Evolutionary conservation across 129 eudicot genomes (phyloP).

Genomic region (Artemisia argyi): DNA sequence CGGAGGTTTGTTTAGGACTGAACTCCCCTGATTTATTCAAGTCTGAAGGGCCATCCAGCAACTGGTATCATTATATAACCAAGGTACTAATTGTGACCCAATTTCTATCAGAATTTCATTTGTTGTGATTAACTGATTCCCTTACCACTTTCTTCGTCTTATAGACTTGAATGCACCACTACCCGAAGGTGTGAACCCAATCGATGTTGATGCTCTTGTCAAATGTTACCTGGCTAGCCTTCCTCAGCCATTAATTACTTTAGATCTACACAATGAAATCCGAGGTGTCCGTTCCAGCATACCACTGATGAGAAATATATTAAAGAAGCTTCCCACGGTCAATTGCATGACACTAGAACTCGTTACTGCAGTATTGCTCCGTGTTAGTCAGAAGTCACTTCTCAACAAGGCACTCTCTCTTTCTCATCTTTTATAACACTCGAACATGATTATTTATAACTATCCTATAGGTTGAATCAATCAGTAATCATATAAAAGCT

Average conservation of each 20-base stretch:
- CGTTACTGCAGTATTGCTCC: constrained; percentile 79
- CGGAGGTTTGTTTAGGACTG: constrained; percentile 47
- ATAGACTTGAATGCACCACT: constrained; percentile 74
- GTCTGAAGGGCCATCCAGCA: constrained; percentile 79
- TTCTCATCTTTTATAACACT: not conserved
- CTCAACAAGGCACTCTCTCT: constrained; percentile 72
- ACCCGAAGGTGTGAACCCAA: constrained; percentile 64
- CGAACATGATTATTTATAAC: no score
- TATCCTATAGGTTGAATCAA: no score
- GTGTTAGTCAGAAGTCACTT: constrained; percentile 88
- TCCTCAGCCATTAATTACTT: constrained; percentile 80
- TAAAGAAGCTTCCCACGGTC: constrained; percentile 85
- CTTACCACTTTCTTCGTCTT: constrained; percentile 1
- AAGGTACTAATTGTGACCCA: constrained; percentile 48
- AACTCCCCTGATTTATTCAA: constrained; percentile 76
- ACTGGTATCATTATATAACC: constrained; percentile 84
- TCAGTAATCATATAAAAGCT: no score
- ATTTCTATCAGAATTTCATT: not conserved
- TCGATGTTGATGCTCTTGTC: constrained; percentile 71
- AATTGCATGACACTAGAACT: constrained; percentile 90
- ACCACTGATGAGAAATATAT: constrained; percentile 59
- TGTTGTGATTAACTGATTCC: not conserved
- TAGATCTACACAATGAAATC: constrained; percentile 66
- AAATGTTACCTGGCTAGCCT: constrained; percentile 96
- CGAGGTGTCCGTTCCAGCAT: constrained; percentile 76